Percentiles rank a stretch among this genome's conserved stretches.
Evolutionary conservation across 2,329 filamentous ascomycete species (phyloP).

Genomic region (Colletotrichum sp.): DNA sequence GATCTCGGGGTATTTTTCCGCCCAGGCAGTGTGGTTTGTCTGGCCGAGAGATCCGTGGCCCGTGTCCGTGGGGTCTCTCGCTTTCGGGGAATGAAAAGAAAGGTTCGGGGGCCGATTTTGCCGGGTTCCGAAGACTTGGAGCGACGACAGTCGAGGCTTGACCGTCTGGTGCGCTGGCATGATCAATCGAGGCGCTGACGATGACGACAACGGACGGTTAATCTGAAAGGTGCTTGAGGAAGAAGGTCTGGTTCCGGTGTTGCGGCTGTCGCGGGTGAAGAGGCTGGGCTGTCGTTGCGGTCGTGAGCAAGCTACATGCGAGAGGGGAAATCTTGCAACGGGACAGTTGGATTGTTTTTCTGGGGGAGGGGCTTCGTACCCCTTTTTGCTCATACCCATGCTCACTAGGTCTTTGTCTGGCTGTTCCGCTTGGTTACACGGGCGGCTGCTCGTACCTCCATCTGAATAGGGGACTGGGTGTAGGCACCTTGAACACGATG

Average conservation of each 20-base stretch:
- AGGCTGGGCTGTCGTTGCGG: neutral
- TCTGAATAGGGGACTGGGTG: neutral
- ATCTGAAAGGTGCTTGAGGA: neutral
- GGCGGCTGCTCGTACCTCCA: neutral
- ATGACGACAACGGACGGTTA: neutral
- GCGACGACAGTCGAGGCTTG: neutral
- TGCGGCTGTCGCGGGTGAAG: neutral
- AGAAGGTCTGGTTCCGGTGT: too few relatives aligned
- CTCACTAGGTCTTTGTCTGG: neutral
- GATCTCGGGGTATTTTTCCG: neutral
- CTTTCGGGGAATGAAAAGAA: neutral
- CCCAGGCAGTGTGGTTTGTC: neutral
- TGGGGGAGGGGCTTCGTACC: fast-evolving
- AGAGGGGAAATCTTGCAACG: neutral
- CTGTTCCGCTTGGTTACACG: neutral
- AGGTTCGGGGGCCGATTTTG: neutral
- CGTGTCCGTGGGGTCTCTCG: neutral
- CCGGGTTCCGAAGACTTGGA: neutral
- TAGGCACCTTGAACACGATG: neutral
- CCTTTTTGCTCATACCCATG: neutral
- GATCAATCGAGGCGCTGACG: neutral
- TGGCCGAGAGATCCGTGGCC: slow-evolving; percentile 3
- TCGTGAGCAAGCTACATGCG: neutral
- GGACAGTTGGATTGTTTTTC: neutral
- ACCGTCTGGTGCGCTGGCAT: neutral